phyloP scores from a whole-genome alignment of 495 filamentous ascomycete species.

The Aspergillus saccharolyticus region DNA sequence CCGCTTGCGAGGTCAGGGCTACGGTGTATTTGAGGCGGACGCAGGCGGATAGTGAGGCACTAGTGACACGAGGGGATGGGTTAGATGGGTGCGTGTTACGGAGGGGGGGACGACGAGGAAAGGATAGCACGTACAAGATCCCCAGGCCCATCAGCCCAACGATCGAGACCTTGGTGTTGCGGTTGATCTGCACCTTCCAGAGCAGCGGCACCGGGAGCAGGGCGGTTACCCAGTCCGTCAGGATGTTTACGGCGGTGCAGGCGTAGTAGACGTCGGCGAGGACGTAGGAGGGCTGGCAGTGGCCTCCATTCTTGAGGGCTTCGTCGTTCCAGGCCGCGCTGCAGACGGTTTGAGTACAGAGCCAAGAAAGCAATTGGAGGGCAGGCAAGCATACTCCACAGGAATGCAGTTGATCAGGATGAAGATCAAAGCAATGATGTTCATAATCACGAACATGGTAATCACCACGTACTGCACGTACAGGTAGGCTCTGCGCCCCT shows the following conservation, averaged over 20 bases:
- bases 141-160: conserved; percentile 46
- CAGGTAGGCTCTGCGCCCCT: conserved; percentile 20
- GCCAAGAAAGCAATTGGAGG: too few species aligned
- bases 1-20: conserved; percentile 15
- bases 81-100: not conserved
- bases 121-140: conserved; percentile 36
- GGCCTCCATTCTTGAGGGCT: conserved; percentile 15
- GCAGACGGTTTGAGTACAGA: conserved; percentile 1
- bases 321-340: conserved; percentile 21
- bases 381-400: conserved; percentile 13
- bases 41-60: conserved; percentile 22
- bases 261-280: conserved; percentile 26
- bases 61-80: not conserved
- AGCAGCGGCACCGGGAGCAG: conserved; percentile 48
- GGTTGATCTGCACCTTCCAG: conserved; percentile 44
- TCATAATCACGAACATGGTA: conserved; percentile 16
- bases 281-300: conserved; percentile 20
- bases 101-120: not conserved
- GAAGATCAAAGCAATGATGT: conserved; percentile 24
- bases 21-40: conserved; percentile 26
- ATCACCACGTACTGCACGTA: conserved; percentile 22
- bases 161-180: conserved; percentile 42
- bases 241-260: conserved; percentile 23
- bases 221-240: conserved; percentile 35
- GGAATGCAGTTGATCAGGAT: conserved; percentile 25